Evolutionary conservation across 176 grass and related monocot species (phyloP), one percentile per base, ranked within the genome.

Genomic region (Rhynchospora tenuis): DNA sequence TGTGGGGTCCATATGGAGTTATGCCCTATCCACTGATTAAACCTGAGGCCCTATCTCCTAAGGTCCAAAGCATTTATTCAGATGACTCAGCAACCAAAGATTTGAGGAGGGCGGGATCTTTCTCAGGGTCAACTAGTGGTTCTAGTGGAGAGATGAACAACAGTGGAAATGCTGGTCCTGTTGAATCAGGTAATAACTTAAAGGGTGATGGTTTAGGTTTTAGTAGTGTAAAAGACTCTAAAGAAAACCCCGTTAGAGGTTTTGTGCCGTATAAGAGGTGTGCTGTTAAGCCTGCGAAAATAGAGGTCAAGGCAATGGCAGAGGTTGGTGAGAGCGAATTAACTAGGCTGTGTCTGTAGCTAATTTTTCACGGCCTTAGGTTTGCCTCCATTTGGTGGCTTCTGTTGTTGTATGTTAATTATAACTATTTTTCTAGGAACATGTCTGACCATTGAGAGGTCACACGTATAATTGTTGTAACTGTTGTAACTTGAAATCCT

Each of bases 281-380:
- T 8, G 28, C 68, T 8, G 84, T 54, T 42, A 84, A 90, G 60
- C 93, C 64, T 3, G 46, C 83, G 83, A 56, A 43, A 46, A 52
- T 85, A 31, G 81, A 75, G 33, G 19, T 57, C 20, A 31, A 78
- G 43, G 55, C 2, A 2, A 6, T 23, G 19, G 61, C 24, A 1
- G 83, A 88, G 28, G 91, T 93, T 38, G 79, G 50, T 9, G 93
- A 94, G 79, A 69, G 83, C 42, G 90, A 88, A 64, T 86, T 82
- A 68, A 91, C 90, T 69, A 90, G 87, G 84, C 88, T 98, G 64
- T 94, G 89, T 86, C 75, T 94, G 59, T 94, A 88, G 88, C 59
- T 68, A 15, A 74, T 43, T 26, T 86, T 68, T 9, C 16, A 50
- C 26, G 29, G 70, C 59, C 76, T 54, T 24, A 59, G 29, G 60